Percentiles rank a stretch among this genome's conserved stretches.
Evolutionary conservation across 2,329 filamentous ascomycete species (phyloP).

Genomic region (Exophiala oligosperma): DNA sequence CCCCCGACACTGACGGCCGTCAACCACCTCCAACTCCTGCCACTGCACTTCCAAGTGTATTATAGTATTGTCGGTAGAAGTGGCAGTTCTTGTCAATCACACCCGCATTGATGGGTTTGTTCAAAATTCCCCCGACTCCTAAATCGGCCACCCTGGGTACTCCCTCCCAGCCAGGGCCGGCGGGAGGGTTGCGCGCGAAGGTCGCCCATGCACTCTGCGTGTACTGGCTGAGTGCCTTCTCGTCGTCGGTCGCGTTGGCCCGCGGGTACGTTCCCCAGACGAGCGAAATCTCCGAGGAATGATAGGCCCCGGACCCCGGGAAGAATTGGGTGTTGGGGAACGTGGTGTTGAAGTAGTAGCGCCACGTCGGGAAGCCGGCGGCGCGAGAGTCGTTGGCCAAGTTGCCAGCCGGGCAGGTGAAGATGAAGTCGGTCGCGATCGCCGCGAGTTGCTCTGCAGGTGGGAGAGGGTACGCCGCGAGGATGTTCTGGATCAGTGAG

Average conservation of each 20-base stretch:
- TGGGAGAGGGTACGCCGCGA: conserved; percentile 13
- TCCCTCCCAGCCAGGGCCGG: conserved; percentile 6
- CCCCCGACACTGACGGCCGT: background rate
- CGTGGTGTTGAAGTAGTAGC: conserved; percentile 33
- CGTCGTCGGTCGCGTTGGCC: conserved; percentile 5
- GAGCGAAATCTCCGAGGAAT: conserved; percentile 36
- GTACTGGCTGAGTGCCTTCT: conserved; percentile 21
- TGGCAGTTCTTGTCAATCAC: background rate
- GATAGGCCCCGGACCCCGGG: conserved; percentile 34
- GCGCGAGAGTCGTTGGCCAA: conserved; percentile 20
- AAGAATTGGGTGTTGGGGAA: conserved; percentile 31
- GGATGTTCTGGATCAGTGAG: conserved; percentile 8
- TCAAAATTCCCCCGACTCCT: background rate
- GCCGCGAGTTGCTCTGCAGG: conserved; percentile 7
- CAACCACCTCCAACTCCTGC: background rate
- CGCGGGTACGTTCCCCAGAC: conserved; percentile 33
- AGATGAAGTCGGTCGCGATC: conserved; percentile 8
- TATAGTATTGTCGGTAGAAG: background rate
- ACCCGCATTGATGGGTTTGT: background rate
- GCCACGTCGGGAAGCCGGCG: conserved; percentile 28
- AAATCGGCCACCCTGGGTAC: conserved; percentile 2
- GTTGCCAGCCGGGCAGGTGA: conserved; percentile 15
- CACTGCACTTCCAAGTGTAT: background rate
- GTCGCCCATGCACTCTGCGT: conserved; percentile 27
- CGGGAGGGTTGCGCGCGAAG: conserved; percentile 6